A percentile compares a stretch with the other conserved stretches of the same genome.
These are phyloP conservation scores for Galerina sulciceps DNA, from an alignment of 768 basidiomycete species.

Conservation along the genomic window DNA sequence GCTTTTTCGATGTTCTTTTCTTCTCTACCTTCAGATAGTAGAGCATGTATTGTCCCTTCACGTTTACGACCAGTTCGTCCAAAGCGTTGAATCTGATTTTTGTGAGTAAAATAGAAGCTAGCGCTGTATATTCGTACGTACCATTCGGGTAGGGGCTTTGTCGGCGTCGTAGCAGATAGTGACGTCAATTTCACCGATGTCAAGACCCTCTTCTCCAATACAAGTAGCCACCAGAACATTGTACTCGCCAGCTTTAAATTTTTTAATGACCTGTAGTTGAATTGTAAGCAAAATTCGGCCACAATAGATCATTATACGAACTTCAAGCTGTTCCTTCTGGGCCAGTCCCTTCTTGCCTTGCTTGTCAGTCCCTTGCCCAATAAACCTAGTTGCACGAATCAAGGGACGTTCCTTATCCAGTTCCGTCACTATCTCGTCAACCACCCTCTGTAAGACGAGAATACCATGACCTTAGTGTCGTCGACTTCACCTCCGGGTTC, in stretches of 20 bases:
- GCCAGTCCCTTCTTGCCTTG: slow-evolving; percentile 85
- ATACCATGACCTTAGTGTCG: slow-evolving; percentile 89
- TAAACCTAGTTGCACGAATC: slow-evolving; percentile 82
- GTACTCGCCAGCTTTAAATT: slow-evolving; percentile 85
- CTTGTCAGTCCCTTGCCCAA: slow-evolving; percentile 89
- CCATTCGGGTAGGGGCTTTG: slow-evolving; percentile 96
- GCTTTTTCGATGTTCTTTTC: slow-evolving; percentile 91
- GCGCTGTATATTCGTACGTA: slow-evolving; percentile 36
- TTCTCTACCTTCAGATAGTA: slow-evolving; percentile 90
- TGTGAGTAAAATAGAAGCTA: background rate
- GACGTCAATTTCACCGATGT: slow-evolving; percentile 96
- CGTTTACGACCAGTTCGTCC: slow-evolving; percentile 95
- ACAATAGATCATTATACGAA: slow-evolving; percentile 32
- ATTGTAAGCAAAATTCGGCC: slow-evolving; percentile 8
- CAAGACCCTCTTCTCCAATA: slow-evolving; percentile 97
- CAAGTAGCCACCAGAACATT: slow-evolving; percentile 96
- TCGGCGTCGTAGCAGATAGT: slow-evolving; percentile 97
- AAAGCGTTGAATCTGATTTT: slow-evolving; percentile 86
- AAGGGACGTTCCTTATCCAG: slow-evolving; percentile 79
- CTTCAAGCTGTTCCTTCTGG: slow-evolving; percentile 92
- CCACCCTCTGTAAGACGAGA: slow-evolving; percentile 90
- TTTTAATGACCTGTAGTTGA: slow-evolving; percentile 69
- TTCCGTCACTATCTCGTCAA: slow-evolving; percentile 87
- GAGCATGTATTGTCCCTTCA: slow-evolving; percentile 85
- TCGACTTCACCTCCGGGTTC: slow-evolving; percentile 34